phyloP scores from a whole-genome alignment of 1,284 basidiomycete genomes.

The Moniliophthora roreri region DNA sequence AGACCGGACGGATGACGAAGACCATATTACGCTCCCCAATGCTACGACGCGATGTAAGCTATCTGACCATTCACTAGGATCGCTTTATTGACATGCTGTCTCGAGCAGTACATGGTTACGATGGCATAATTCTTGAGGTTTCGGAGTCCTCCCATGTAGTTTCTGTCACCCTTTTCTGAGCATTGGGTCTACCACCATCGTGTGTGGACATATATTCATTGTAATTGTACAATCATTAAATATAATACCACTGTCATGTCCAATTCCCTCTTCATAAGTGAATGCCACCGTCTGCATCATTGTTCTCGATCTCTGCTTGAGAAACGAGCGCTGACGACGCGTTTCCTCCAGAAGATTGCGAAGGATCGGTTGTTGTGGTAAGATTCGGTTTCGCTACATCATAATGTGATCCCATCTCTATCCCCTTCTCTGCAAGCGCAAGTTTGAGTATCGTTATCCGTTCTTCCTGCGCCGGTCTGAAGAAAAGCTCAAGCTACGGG shows the following conservation, averaged over 20 bases:
- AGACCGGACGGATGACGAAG: slow-evolving; percentile 83
- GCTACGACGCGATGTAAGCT: slow-evolving; percentile 72
- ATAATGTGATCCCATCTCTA: slow-evolving; percentile 44
- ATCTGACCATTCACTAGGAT: slow-evolving; percentile 8
- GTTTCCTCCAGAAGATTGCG: too few relatives aligned
- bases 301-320: not conserved
- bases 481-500: slow-evolving; percentile 1
- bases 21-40: slow-evolving; percentile 66
- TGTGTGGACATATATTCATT: not conserved
- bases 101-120: slow-evolving; percentile 70
- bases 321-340: too few relatives aligned
- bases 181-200: not conserved
- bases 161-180: slow-evolving; percentile 69
- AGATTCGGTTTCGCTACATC: slow-evolving; percentile 22
- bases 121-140: slow-evolving; percentile 81
- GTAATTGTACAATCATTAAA: not conserved
- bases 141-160: slow-evolving; percentile 76
- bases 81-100: slow-evolving; percentile 18
- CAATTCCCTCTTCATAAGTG: slow-evolving; percentile 18
- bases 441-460: slow-evolving; percentile 64
- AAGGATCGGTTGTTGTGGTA: not conserved
- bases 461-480: slow-evolving; percentile 71
- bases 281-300: slow-evolving; percentile 21
- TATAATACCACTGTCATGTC: not conserved
- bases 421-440: slow-evolving; percentile 65